Evolutionary conservation across 495 filamentous ascomycete species (phyloP).

Genomic region (Penicillium lagena): DNA sequence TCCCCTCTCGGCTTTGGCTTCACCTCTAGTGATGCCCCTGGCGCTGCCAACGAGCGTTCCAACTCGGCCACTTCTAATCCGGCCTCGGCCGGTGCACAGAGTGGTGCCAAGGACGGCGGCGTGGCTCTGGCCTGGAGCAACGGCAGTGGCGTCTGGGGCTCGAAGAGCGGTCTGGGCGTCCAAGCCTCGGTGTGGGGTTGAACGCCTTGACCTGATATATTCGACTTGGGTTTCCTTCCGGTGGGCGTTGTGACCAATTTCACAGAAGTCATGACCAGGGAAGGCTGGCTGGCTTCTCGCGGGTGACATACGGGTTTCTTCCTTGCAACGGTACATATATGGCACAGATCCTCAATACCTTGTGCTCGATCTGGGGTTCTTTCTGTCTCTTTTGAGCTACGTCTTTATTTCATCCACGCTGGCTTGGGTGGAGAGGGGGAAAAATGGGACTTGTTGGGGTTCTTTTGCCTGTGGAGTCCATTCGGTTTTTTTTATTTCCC

Average conservation of each 20-base stretch:
- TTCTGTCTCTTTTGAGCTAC: background rate
- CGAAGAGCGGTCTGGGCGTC: conserved; percentile 60
- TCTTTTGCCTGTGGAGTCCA: background rate
- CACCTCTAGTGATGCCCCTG: conserved; percentile 45
- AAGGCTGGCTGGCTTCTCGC: too few relatives aligned
- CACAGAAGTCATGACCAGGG: too few relatives aligned
- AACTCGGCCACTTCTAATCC: conserved; percentile 58
- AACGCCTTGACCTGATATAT: conserved; percentile 7
- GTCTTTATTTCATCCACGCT: background rate
- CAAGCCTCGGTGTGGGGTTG: conserved; percentile 77
- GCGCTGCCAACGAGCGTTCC: conserved; percentile 48
- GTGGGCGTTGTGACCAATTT: conserved; percentile 17
- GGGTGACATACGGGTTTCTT: background rate
- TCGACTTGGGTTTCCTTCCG: conserved; percentile 7
- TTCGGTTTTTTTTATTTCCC: conserved; percentile 1
- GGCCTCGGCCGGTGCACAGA: conserved; percentile 15
- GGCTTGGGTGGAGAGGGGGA: background rate
- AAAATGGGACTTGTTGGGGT: background rate
- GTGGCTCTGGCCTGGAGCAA: conserved; percentile 65
- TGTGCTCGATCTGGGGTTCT: background rate
- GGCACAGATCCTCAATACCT: background rate
- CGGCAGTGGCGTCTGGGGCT: conserved; percentile 68
- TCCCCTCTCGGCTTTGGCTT: conserved; percentile 79
- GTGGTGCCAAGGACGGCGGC: conserved; percentile 40
- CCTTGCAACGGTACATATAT: conserved; percentile 8